Base-by-base conservation (phyloP, 2,329 filamentous ascomycete species). In the Leptodontidium sp. region DNA sequence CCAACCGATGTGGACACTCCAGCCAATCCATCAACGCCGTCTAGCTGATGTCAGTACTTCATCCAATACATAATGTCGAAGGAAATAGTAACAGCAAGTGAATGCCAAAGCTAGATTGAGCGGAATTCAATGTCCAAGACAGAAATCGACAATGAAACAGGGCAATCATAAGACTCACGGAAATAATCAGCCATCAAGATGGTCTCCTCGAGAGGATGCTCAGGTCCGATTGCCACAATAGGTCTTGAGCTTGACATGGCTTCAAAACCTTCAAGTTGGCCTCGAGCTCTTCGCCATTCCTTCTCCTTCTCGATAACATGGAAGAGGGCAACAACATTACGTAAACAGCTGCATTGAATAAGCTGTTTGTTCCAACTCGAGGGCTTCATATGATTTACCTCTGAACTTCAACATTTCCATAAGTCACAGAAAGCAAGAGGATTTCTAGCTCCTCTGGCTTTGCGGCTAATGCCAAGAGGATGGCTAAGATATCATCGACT, bases 241-340 rank as follows among this genome's bases (percentile, higher is more conserved):
- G 94, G 95, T 81, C 93, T 97, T 79, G 83, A 89, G 15, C 87
- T 85, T 73, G 86, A 88, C 80, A 98, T 82, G 8, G 89, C 85
- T 63, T 90, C 90, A 75, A 94, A 98, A 0, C 93, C 92, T 66
- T 90, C 84, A 0, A 87, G 81, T 66, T 85, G 86, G 21, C 91
- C 91, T 52, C 89, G 86, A 14, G 87, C 82, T 77, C 88, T 88
- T 71, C 96, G 88, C 94, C 94, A 98, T 73, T 88, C 86, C 74
- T 93, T 85, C 82, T 99, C 96, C 78, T 93, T 93, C 73, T 97
- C 93, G 64, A 99, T 87, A 68, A 97, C 91, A 76, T 98, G 91
- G 82, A 99, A 98, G 70, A 98, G 84, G 29, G 93, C 92, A 49
- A 98, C 90, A 17, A 92, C 90, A 81, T 99, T 99, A 62, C 91